These are phyloP conservation scores for Wilcoxina mikolae DNA, from an alignment of 495 filamentous ascomycete species.

Conservation along the genomic window DNA sequence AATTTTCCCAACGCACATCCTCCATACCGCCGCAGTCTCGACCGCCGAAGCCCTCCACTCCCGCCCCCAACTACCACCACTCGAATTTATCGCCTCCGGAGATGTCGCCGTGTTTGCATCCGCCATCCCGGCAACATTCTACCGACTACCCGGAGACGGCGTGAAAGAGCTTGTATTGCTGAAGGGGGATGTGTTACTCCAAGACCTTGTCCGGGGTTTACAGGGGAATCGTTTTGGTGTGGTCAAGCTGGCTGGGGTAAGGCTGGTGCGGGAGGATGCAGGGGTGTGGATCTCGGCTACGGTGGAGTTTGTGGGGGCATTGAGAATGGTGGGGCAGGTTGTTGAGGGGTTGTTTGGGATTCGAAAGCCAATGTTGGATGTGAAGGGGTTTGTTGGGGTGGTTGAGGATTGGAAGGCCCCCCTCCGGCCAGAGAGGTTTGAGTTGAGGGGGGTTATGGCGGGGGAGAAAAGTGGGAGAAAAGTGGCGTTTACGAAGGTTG, in stretches of 20 bases:
- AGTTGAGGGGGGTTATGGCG: constrained; percentile 5
- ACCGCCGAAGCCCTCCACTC: no score
- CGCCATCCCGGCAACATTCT: background rate
- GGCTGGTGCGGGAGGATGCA: background rate
- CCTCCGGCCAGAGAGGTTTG: constrained; percentile 8
- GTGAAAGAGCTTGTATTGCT: background rate
- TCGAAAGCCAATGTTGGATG: constrained; percentile 3
- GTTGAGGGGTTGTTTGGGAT: constrained; percentile 10
- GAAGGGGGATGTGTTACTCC: background rate
- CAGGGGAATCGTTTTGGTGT: background rate
- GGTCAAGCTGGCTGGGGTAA: background rate
- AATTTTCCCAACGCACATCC: no score
- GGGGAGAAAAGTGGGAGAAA: constrained; percentile 6
- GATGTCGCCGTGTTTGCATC: background rate
- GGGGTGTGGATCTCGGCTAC: background rate
- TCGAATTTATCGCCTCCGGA: no score
- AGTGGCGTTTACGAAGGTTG: constrained; percentile 17
- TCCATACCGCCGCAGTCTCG: no score
- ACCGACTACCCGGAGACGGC: background rate
- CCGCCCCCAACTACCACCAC: no score
- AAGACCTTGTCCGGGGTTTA: background rate
- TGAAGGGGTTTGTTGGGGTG: constrained; percentile 9
- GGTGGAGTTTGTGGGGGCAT: background rate
- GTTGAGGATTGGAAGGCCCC: constrained; percentile 16
- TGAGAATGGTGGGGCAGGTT: background rate